Percentiles rank a stretch among this genome's conserved stretches.
phyloP scores from a whole-genome alignment of 257 asterid genomes.

The Paulownia fortunei region DNA sequence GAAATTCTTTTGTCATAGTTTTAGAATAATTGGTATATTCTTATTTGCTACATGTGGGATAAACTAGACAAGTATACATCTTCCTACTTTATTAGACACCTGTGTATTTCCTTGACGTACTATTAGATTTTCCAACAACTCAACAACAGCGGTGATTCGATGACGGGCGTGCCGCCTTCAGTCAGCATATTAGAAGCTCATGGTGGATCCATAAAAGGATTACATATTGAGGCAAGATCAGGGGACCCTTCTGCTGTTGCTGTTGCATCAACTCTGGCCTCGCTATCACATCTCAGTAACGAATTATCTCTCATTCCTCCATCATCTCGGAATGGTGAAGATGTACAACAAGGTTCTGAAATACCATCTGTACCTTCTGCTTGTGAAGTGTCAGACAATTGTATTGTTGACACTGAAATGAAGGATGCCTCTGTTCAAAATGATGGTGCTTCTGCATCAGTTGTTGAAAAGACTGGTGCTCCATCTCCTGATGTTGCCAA shows the following conservation, averaged over 20 bases:
- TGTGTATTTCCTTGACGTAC: constrained; percentile 48
- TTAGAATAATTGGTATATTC: not conserved
- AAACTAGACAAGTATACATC: not conserved
- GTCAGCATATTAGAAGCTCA: constrained; percentile 76
- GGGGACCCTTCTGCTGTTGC: constrained; percentile 79
- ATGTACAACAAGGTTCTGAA: constrained; percentile 55
- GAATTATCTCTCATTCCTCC: constrained; percentile 65
- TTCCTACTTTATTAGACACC: not conserved
- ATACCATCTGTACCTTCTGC: constrained; percentile 64
- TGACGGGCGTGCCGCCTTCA: constrained; percentile 51
- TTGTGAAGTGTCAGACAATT: constrained; percentile 60
- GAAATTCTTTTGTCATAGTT: not conserved
- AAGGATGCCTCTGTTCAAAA: constrained; percentile 61
- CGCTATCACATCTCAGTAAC: constrained; percentile 62
- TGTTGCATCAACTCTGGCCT: constrained; percentile 76
- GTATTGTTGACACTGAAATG: constrained; percentile 53
- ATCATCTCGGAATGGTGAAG: constrained; percentile 57
- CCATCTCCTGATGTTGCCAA: constrained; percentile 51
- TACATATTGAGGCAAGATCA: constrained; percentile 72
- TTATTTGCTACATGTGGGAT: too few relatives aligned
- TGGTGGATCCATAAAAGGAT: constrained; percentile 66
- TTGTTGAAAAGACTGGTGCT: constrained; percentile 49
- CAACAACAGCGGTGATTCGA: constrained; percentile 38
- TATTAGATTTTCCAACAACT: constrained; percentile 75
- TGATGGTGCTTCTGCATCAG: constrained; percentile 45